A percentile compares a stretch with the other conserved stretches of the same genome.
phyloP scores from a whole-genome alignment of 2,329 filamentous ascomycete genomes.

The Grosmannia penicillata region DNA sequence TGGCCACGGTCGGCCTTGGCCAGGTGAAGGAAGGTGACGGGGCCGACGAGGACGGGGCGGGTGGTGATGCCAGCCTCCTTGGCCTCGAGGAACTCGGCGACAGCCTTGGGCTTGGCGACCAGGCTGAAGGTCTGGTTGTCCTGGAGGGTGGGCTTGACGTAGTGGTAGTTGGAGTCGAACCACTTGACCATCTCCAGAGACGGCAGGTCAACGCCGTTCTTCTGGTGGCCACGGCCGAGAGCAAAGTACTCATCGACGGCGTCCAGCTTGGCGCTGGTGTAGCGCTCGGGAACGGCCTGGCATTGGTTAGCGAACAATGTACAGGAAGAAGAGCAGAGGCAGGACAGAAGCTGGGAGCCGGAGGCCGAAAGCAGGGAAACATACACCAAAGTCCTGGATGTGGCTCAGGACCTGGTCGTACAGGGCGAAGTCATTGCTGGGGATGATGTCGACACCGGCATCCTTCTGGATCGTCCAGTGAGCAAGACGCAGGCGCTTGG shows the following conservation, averaged over 20 bases:
- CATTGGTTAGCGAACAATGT: not conserved
- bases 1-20: conserved; percentile 97
- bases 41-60: conserved; percentile 86
- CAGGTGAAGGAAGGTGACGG: conserved; percentile 93
- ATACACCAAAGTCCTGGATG: conserved; percentile 93
- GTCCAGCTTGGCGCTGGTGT: conserved; percentile 79
- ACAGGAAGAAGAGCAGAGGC: not conserved
- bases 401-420: conserved; percentile 97
- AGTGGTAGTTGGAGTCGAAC: conserved; percentile 99
- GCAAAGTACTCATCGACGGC: conserved; percentile 95
- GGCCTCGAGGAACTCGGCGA: conserved; percentile 87
- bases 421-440: conserved; percentile 98
- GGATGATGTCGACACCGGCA: conserved; percentile 92
- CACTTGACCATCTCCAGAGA: conserved; percentile 99
- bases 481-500: conserved; percentile 87
- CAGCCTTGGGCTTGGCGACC: conserved; percentile 74
- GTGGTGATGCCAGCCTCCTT: conserved; percentile 92
- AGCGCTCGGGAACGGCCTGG: conserved; percentile 81
- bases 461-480: conserved; percentile 99
- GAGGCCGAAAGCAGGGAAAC: conserved; percentile 25
- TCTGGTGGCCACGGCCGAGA: conserved; percentile 98
- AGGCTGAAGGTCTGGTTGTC: conserved; percentile 96
- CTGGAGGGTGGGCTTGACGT: conserved; percentile 97
- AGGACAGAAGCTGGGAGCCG: not conserved
- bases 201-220: conserved; percentile 83